These are phyloP conservation scores for Diplodia intermedia DNA, from an alignment of 2,329 filamentous ascomycete genomes.

Conservation along the genomic window DNA sequence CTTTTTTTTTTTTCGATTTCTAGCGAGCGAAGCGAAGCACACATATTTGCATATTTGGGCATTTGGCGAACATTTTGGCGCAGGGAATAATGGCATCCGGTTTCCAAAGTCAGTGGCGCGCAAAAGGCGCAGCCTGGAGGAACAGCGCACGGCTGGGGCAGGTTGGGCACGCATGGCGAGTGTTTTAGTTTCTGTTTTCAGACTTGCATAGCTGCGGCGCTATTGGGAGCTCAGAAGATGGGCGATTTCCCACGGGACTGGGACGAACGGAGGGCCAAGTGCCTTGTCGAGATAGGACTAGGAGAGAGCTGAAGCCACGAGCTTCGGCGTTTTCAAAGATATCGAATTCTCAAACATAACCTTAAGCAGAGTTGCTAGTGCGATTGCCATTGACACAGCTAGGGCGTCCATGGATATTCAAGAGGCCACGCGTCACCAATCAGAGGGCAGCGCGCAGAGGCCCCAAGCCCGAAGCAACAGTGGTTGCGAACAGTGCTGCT, in stretches of 20 bases:
- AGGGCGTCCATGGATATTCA: slow-evolving; percentile 5
- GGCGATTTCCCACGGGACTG: neutral
- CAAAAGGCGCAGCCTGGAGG: slow-evolving; percentile 4
- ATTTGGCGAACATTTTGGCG: slow-evolving; percentile 22
- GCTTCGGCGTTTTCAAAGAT: slow-evolving; percentile 12
- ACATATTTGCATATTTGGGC: slow-evolving; percentile 17
- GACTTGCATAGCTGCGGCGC: slow-evolving; percentile 31
- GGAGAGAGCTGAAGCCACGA: slow-evolving; percentile 18
- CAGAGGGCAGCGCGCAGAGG: neutral
- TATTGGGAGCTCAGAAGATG: slow-evolving; percentile 13
- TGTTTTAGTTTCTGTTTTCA: slow-evolving; percentile 25
- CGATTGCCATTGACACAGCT: neutral
- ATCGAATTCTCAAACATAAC: slow-evolving; percentile 24
- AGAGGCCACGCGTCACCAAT: slow-evolving; percentile 28
- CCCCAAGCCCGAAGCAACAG: slow-evolving; percentile 10
- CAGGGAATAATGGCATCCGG: slow-evolving; percentile 10
- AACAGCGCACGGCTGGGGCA: neutral
- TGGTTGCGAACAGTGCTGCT: slow-evolving; percentile 11
- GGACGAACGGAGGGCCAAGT: slow-evolving; percentile 16
- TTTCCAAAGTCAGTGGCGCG: slow-evolving; percentile 1
- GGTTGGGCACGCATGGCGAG: slow-evolving; percentile 20
- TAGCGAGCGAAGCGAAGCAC: slow-evolving; percentile 27
- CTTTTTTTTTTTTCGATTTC: neutral
- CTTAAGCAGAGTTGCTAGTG: slow-evolving; percentile 1
- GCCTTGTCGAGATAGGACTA: slow-evolving; percentile 21